These are phyloP conservation scores for Clarireedia monteithiana DNA, from an alignment of 2,329 filamentous ascomycete species.

Conservation along the genomic window DNA sequence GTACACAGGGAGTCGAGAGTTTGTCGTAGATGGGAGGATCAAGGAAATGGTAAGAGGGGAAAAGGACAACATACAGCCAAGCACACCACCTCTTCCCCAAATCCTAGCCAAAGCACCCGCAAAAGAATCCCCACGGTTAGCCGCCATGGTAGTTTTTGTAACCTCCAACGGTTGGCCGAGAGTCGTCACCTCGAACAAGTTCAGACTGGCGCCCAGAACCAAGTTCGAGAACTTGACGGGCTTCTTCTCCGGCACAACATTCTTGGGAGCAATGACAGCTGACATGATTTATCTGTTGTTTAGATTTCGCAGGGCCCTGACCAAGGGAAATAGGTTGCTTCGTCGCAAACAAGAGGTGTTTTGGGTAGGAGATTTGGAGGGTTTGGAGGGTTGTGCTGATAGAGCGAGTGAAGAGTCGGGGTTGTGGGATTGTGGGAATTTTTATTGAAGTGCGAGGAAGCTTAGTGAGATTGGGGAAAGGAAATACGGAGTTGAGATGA, in stretches of 20 bases:
- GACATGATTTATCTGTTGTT: conserved; percentile 50
- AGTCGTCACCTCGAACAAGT: conserved; percentile 44
- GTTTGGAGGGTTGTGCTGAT: not conserved
- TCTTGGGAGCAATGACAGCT: conserved; percentile 40
- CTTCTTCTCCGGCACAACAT: conserved; percentile 78
- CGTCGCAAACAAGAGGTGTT: conserved; percentile 48
- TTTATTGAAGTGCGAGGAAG: not conserved
- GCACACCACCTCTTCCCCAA: conserved; percentile 86
- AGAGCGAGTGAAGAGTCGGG: not conserved
- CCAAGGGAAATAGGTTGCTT: conserved; percentile 92
- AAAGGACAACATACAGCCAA: conserved; percentile 67
- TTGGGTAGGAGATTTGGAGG: not conserved
- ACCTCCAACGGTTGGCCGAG: conserved; percentile 84
- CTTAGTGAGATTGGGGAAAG: not conserved
- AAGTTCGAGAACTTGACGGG: conserved; percentile 99
- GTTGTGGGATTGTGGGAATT: not conserved
- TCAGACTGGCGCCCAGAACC: conserved; percentile 44
- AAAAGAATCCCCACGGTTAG: conserved; percentile 87
- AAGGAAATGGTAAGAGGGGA: not conserved
- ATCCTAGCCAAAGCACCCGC: conserved; percentile 72
- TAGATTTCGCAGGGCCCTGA: conserved; percentile 66
- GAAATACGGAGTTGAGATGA: not conserved
- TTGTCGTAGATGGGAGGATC: not conserved
- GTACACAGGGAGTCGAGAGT: not conserved
- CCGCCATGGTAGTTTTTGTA: conserved; percentile 99